Conservation (phyloP, 2,329 filamentous ascomycete genomes). For the Penicillium sp. region DNA sequence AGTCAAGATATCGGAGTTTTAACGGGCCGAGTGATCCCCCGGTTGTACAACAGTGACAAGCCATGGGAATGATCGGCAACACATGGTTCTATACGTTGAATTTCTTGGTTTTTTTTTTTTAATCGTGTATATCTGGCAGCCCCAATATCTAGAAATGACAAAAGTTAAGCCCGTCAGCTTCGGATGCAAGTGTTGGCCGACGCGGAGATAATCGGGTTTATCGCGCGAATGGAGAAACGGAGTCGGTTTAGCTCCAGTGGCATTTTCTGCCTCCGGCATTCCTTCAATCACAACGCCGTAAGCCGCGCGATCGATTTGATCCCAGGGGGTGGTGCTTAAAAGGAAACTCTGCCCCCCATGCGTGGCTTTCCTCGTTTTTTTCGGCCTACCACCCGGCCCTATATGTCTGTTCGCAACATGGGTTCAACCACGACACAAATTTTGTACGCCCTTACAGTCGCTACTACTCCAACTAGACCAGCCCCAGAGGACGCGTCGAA, state of each 20-base stretch:
- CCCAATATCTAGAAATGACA: not conserved
- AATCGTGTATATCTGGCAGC: no score
- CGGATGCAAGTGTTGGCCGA: constrained; percentile 8
- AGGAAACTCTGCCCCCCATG: constrained; percentile 15
- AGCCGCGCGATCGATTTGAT: constrained; percentile 4
- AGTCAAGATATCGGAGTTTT: constrained; percentile 29
- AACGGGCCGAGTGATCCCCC: constrained; percentile 28
- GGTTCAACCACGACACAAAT: constrained; percentile 36
- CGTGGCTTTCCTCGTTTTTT: constrained; percentile 23
- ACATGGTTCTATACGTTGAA: not conserved
- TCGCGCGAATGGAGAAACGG: not conserved
- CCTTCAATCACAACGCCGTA: constrained; percentile 4
- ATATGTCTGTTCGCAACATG: constrained; percentile 34
- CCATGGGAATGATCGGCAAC: not conserved
- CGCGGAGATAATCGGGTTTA: constrained; percentile 26
- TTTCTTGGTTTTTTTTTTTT: not conserved
- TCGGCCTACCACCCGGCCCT: constrained; percentile 14
- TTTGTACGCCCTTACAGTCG: constrained; percentile 44
- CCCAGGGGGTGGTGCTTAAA: not conserved
- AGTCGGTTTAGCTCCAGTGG: not conserved
- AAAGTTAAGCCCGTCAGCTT: not conserved
- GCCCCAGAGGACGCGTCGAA: constrained; percentile 41
- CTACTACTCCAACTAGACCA: constrained; percentile 33
- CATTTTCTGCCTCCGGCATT: constrained; percentile 13
- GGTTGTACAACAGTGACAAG: constrained; percentile 1